Percentiles rank a stretch among this genome's conserved stretches.
Conservation (phyloP, 129 eudicot species). For the Ambrosia artemisiifolia region DNA sequence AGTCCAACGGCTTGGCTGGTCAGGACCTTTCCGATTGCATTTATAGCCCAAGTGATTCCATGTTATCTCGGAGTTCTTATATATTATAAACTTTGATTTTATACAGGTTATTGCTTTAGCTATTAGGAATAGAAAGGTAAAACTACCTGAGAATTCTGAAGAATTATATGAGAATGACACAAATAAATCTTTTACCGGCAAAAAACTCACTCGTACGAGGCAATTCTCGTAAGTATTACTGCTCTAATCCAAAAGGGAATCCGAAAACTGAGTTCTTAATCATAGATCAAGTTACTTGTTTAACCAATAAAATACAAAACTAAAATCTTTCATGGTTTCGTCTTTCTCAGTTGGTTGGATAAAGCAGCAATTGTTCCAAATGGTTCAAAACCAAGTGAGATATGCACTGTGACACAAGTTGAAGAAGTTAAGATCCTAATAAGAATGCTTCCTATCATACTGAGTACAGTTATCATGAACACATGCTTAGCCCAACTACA, state of each 20-base stretch:
- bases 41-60: too few species aligned
- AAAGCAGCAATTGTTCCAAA: conserved; percentile 58
- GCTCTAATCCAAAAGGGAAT: background rate
- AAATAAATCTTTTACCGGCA: conserved; percentile 28
- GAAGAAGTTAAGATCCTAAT: conserved; percentile 74
- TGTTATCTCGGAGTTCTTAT: too few species aligned
- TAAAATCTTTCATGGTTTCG: background rate
- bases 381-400: conserved; percentile 28
- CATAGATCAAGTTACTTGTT: background rate
- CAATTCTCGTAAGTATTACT: conserved; percentile 49
- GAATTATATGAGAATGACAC: conserved; percentile 50
- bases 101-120: conserved; percentile 58
- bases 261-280: background rate
- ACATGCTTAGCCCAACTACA: conserved; percentile 83
- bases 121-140: conserved; percentile 44
- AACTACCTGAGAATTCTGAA: conserved; percentile 41
- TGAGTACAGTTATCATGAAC: conserved; percentile 71
- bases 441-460: conserved; percentile 73
- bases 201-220: conserved; percentile 43
- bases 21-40: too few species aligned
- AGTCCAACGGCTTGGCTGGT: too few species aligned
- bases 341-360: conserved; percentile 51
- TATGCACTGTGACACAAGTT: conserved; percentile 70
- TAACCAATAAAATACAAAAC: background rate
- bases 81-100: too few species aligned